Base-by-base conservation (phyloP, 768 basidiomycete species). In the Boletus rubropictus region DNA sequence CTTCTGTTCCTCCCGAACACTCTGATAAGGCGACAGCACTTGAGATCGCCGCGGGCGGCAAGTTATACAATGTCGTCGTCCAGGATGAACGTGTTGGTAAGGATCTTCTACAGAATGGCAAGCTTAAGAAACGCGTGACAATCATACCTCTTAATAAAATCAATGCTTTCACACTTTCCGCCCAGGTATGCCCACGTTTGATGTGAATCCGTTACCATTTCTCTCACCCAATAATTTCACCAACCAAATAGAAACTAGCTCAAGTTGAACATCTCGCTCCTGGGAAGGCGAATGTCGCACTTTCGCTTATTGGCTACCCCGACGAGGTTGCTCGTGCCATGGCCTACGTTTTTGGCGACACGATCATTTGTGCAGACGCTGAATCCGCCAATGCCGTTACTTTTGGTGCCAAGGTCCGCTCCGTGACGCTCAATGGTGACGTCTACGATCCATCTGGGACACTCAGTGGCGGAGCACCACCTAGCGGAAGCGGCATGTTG, bases 381-480 rank as follows among this genome's bases (percentile, higher is more conserved):
- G 82, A 84, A 17, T 76, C 92, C 0, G 96, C 96, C 1, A 90
- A 91, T 61, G 67, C 71, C 0, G 88, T 96, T 35, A 96, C 96
- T 0, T 98, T 97, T 72, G 73, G 80, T 9, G 64, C 64, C 5
- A 66, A 66, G 22, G 81, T 88, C 40, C 83, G 83, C 42, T 93
- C 89, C 9, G 93, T 98, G 39, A 99, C 96, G 7, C 73, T 96
- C 18, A 85, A 90, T 3, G 96, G 96, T 2, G 96, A 98, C 59
- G 81, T 96, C 10, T 98, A 99, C 64, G 96, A 99, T 52, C 95
- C 96, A 2, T 86, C 87, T 7, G 95, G 95, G 7, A 94, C 89
- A 0, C 79, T 99, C 17, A 89, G 84, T 17, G 96, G 96, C 5
- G 96, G 96, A 1, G 80, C 91, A 1, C 83, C 91, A 0, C 89